Evolutionary conservation across 2,329 filamentous ascomycete species (phyloP).

Genomic region (Penicillium brasilianum): DNA sequence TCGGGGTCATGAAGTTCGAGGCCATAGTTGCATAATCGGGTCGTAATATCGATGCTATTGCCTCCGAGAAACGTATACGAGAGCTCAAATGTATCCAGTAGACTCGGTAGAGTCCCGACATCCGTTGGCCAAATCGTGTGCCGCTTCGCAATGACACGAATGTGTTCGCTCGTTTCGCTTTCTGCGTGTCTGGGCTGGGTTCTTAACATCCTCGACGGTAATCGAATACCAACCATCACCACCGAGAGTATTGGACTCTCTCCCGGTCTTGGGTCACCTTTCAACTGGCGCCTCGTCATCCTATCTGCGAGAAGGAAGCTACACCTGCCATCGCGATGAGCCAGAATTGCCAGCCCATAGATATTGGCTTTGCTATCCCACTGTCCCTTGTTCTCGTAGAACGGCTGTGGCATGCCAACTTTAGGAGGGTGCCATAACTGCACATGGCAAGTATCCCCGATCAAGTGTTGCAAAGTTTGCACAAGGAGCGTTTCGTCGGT

Average conservation of each 20-base stretch:
- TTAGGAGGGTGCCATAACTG: constrained; percentile 4
- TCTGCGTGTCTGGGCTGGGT: neutral
- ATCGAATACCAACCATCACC: constrained; percentile 15
- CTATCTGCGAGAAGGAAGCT: constrained; percentile 16
- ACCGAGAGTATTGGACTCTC: constrained; percentile 11
- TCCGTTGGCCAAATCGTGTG: neutral
- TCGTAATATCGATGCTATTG: constrained; percentile 3
- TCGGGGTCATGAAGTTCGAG: constrained; percentile 20
- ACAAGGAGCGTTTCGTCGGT: neutral
- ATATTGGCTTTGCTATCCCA: constrained; percentile 16
- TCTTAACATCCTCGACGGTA: neutral
- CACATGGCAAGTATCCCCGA: neutral
- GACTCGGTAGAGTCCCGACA: neutral
- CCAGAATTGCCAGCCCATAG: constrained; percentile 16
- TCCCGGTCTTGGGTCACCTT: constrained; percentile 5
- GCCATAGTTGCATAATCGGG: constrained; percentile 1
- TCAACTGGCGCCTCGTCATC: constrained; percentile 16
- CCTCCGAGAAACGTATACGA: constrained; percentile 2
- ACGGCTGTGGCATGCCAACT: neutral
- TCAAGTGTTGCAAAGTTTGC: neutral
- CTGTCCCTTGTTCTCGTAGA: neutral
- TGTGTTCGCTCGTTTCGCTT: neutral
- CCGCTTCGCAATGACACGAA: constrained; percentile 20
- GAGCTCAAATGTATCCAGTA: neutral
- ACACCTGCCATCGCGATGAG: constrained; percentile 9